Evolutionary conservation across 2,329 filamentous ascomycete genomes (phyloP).

Genomic region (Colletotrichum sp.): DNA sequence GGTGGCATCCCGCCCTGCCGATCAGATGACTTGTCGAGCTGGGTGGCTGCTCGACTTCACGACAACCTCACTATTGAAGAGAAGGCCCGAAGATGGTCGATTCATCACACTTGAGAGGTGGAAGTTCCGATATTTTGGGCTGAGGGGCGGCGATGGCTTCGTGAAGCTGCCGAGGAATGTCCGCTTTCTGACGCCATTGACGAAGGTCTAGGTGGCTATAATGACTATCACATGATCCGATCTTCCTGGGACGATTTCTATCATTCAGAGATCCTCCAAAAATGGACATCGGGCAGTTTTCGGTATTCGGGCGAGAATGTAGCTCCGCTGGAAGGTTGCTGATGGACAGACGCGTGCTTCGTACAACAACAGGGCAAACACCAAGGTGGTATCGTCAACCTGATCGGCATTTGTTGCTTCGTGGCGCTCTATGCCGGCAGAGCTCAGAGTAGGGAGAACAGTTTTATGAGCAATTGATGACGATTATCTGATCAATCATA

Average conservation of each 20-base stretch:
- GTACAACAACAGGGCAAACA: not conserved
- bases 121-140: not conserved
- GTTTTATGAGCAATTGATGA: not conserved
- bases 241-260: not conserved
- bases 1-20: not conserved
- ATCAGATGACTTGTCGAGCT: constrained; percentile 4
- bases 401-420: not conserved
- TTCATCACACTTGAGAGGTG: no score
- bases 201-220: not conserved
- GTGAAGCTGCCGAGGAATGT: not conserved
- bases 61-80: not conserved
- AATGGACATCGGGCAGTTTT: no score
- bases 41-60: not conserved
- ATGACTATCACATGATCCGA: not conserved
- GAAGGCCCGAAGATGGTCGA: not conserved
- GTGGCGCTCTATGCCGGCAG: not conserved
- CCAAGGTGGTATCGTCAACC: accelerated
- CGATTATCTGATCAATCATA: not conserved
- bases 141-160: not conserved
- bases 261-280: accelerated
- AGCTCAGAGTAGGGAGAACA: accelerated
- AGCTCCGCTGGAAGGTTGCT: accelerated
- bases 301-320: not conserved
- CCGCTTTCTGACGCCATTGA: not conserved
- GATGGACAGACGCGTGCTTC: accelerated